These are phyloP conservation scores for Butyriboletus regius DNA, from an alignment of 1,284 basidiomycete genomes.

Conservation along the genomic window DNA sequence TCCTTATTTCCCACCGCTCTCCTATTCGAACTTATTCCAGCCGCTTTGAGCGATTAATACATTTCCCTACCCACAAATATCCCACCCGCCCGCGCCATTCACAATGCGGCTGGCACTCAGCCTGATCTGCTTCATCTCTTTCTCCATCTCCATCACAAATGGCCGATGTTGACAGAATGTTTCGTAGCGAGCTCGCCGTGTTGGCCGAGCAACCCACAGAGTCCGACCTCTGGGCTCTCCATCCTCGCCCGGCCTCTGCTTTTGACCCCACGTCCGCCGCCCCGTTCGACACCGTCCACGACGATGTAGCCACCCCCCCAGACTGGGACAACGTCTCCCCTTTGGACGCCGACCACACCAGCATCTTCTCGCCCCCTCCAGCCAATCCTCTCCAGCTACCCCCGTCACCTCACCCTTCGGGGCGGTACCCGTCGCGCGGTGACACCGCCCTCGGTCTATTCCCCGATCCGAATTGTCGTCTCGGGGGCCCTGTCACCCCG, in stretches of 20 bases:
- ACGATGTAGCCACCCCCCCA: neutral
- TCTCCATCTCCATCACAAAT: conserved; percentile 7
- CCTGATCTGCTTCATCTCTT: neutral
- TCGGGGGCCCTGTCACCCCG: conserved; percentile 1
- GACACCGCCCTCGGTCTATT: conserved; percentile 10
- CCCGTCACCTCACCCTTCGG: neutral
- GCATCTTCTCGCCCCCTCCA: neutral
- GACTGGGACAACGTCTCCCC: neutral
- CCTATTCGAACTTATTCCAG: conserved; percentile 6
- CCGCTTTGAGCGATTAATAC: conserved; percentile 13
- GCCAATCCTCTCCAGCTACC: neutral
- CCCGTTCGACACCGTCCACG: neutral
- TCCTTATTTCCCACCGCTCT: neutral
- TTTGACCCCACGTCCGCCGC: neutral
- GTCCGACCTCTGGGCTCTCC: conserved; percentile 7
- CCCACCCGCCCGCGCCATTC: neutral
- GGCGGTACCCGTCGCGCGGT: neutral
- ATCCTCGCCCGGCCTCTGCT: neutral
- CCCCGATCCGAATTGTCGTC: conserved; percentile 2
- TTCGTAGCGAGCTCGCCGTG: conserved; percentile 17
- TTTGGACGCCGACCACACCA: neutral
- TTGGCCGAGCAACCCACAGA: conserved; percentile 7
- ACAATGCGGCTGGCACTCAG: conserved; percentile 13
- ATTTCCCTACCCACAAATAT: conserved; percentile 10
- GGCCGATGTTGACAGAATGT: conserved; percentile 25